Evolutionary conservation across 441 rosid genomes (phyloP), one percentile per base, ranked within the genome.

Genomic region (Pelargonium myrrhifolium): DNA sequence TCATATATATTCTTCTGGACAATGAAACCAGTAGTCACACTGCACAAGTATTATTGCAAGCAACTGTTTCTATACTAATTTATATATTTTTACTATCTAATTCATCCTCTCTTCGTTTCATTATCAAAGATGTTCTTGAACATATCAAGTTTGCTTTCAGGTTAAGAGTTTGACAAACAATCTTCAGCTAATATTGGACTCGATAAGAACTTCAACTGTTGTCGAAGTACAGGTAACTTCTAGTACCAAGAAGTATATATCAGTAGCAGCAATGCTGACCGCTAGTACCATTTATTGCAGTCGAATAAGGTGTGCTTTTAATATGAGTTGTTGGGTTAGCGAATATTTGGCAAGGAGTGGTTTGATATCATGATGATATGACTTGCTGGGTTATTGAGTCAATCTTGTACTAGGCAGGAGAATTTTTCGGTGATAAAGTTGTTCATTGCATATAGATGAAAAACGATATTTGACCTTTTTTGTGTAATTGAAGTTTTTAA

Each of bases 161-260:
- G 82, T 79, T 59, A 71, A 49, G 58, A 65, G 21, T 55, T 66
- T 79, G 68, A 79, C 79, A 17, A 69, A 17, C 18, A 68, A 60
- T 62, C 49, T 64, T 64, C 68, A 68, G 15, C 42, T 73, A 63
- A 76, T 79, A 40, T 45, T 79, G 64, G 77, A 76, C 37, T 65
- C 78, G 59, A 68, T 79, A 75, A 71, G 73, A 64, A 31, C 65
- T 51, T 79, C 82, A 43, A 22, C 65, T 0, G 24, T 79, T 21
- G 80, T 79, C 58, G 82, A 79, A 76, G 74, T 79, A 28, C 76
- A 76, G 80, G 82, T 76, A 68, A 68, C 51, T 11, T 47, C 53
- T 47, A 47, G 12, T 47, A 47, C 37, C 37, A 31, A 31, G 37
- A 31, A 31, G 5, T 31, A 31, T 31, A 31, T 31, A 47, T 14